Evolutionary conservation across 148 eudicot genomes (phyloP), one percentile per base, ranked within the genome.

Genomic region (Rhododendron griersonianum): DNA sequence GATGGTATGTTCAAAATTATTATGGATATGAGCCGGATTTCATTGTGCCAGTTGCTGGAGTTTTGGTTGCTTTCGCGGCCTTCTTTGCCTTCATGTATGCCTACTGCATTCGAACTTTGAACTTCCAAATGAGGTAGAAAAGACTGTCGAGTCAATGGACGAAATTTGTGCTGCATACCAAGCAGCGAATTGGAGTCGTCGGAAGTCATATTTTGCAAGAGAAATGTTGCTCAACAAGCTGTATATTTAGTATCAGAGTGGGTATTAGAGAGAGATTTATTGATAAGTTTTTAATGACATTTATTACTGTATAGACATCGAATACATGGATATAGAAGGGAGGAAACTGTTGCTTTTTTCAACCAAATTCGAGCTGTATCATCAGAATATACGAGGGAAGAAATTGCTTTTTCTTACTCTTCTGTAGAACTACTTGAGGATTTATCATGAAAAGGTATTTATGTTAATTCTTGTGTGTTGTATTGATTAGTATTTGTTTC

Each of bases 81-180:
- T 95, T 97, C 87, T 97, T 97, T 37, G 99, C 98, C 16, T 95
- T 95, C 91, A 82, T 97, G 92, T 97, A 92, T 55, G 96, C 95
- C 21, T 94, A 93, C 84, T 92, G 98, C 91, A 93, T 97, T 71
- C 91, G 88, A 82, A 93, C 92, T 67, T 90, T 97, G 89, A 97
- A 97, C 92, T 97, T 97, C 93, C 99, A 97, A 71, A 91, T 89
- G 87, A 93, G 99, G 87, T 97, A 94, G 91, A 83, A 50, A 71
- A 77, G 41, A 63, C 39, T 30, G 39, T 51, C 4, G 33, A 78
- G 33, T 44, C 51, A 78, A 71, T 30, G 76, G 39, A 71, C 76
- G 5, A 71, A 71, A 10, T 10, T 5, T 71, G 33, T 65, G 16
- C 76, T 33, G 39, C 76, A 33, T 4, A 30, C 7, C 37, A 18